Evolutionary conservation across 2,329 filamentous ascomycete species (phyloP), one percentile per base, ranked within the genome.

Genomic region (Sordariomycetes sp.): DNA sequence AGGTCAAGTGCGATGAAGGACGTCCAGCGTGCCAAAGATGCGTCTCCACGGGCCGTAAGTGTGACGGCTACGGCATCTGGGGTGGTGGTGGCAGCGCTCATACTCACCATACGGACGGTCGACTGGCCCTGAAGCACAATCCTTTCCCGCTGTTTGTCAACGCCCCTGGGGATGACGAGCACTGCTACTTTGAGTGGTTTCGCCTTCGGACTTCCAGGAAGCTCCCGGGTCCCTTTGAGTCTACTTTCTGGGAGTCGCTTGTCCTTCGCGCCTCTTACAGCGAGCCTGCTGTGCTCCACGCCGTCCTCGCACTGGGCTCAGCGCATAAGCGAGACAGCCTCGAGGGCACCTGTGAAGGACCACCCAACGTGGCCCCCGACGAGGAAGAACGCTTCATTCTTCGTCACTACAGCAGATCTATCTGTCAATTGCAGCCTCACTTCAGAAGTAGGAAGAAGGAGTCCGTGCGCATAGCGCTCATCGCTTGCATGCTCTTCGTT

Each of bases 251-350:
- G 62, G 47, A 53, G 10, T 49, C 38, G 4, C 39, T 62, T 8
- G 46, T 66, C 5, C 39, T 63, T 6, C 59, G 63, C 34, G 57
- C 58, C 4, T 55, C 54, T 32, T 38, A 41, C 3, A 45, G 46
- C 8, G 61, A 64, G 33, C 56, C 59, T 0, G 58, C 61, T 5
- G 49, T 66, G 3, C 41, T 57, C n/a, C 61, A 65, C 45, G 61
- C 63, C 3, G 43, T 60, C 9, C 41, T 64, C 6, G 57, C 63
- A 9, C 40, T 66, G 12, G 54, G 55, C n/a, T 53, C 58, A 5
- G 48, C 51, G 1, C 60, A 60, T 37, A 45, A 38, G 31, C 29
- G 34, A 10, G 46, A 43, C 34, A 39, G 24, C 37, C 46, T 37
- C 17, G 32, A 17, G n/a, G 28, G 31, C n/a, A 25, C n/a, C 7